Conservation (phyloP, 768 basidiomycete genomes). For the Lactarius vividus region DNA sequence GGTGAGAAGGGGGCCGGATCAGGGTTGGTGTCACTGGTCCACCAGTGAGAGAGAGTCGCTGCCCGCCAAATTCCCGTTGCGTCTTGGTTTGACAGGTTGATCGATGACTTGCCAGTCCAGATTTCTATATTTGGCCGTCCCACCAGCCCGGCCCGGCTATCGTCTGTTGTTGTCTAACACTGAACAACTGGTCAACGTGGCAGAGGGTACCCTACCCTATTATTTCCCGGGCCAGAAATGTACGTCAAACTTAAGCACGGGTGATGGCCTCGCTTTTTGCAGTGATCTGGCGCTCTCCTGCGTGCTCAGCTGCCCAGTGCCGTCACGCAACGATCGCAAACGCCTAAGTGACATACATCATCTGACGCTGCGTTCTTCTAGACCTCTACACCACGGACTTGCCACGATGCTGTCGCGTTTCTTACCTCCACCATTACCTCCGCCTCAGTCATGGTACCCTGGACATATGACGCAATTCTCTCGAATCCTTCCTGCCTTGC, state of each 20-base stretch:
- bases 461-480: conserved; percentile 94
- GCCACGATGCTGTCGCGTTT: conserved; percentile 37
- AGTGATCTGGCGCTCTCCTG: background rate
- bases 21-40: conserved; percentile 8
- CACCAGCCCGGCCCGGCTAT: conserved; percentile 18
- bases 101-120: conserved; percentile 1
- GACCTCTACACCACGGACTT: conserved; percentile 6
- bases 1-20: background rate
- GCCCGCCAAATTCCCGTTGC: conserved; percentile 18
- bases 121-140: background rate
- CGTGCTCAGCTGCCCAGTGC: conserved; percentile 1
- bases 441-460: conserved; percentile 90
- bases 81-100: conserved; percentile 11
- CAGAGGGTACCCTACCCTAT: background rate
- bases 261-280: background rate
- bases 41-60: background rate
- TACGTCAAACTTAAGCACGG: conserved; percentile 18
- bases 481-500: conserved; percentile 67
- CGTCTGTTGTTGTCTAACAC: background rate
- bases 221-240: conserved; percentile 14
- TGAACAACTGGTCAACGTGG: conserved; percentile 9
- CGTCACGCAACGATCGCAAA: conserved; percentile 16
- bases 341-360: conserved; percentile 13
- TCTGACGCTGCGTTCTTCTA: conserved; percentile 11
- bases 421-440: conserved; percentile 52